A percentile compares a stretch with the other conserved stretches of the same genome.
phyloP scores from a whole-genome alignment of 805 yeast genomes.

The Starmerella gropengiesseri region DNA sequence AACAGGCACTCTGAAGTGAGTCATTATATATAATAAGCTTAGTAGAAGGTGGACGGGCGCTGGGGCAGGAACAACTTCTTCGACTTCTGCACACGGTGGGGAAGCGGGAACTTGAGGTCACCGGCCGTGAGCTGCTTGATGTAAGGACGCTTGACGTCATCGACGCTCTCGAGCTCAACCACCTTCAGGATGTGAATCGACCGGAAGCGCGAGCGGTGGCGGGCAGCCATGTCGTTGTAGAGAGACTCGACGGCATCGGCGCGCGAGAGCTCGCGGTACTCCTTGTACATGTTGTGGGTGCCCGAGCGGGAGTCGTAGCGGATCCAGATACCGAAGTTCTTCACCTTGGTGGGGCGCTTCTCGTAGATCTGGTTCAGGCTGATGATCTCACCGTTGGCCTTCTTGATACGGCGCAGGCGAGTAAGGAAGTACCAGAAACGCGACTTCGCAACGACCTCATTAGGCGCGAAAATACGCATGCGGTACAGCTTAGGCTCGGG shows the following conservation, averaged over 20 bases:
- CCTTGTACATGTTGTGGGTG: constrained; percentile 99
- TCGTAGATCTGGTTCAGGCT: constrained; percentile 84
- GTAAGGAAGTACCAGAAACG: constrained; percentile 99
- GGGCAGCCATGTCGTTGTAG: constrained; percentile 99
- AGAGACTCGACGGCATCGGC: constrained; percentile 96
- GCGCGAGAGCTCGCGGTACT: constrained; percentile 99
- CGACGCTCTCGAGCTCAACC: constrained; percentile 95
- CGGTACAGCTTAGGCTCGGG: constrained; percentile 99
- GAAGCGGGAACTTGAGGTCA: constrained; percentile 98
- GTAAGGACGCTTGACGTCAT: constrained; percentile 98
- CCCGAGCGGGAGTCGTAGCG: constrained; percentile 99
- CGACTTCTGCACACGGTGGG: constrained; percentile 96
- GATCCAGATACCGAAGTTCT: constrained; percentile 99
- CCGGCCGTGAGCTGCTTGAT: constrained; percentile 90
- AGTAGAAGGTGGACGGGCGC: constrained; percentile 97
- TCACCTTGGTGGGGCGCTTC: constrained; percentile 96
- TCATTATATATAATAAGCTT: constrained; percentile 31
- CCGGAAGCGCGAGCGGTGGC: constrained; percentile 99
- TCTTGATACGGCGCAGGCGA: constrained; percentile 98
- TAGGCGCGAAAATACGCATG: constrained; percentile 99
- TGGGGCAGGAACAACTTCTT: constrained; percentile 77
- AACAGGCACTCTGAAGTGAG: constrained; percentile 4
- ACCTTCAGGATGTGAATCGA: constrained; percentile 98
- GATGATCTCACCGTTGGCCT: constrained; percentile 98
- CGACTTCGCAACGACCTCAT: constrained; percentile 98